Base-by-base conservation (phyloP, 2,329 filamentous ascomycete genomes). In the Aspergillus cejpii region DNA sequence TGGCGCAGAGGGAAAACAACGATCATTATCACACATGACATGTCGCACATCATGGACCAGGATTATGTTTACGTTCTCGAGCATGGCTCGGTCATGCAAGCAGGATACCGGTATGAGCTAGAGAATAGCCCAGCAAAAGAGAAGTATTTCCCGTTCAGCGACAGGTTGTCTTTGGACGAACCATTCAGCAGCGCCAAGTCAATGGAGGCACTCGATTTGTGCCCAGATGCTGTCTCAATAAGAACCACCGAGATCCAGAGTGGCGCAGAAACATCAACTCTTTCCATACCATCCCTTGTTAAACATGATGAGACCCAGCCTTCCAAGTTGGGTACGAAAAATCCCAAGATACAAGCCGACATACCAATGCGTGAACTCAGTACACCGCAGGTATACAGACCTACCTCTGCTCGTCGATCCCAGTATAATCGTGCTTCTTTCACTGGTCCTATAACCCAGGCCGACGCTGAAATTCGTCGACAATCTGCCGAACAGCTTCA, bases 21-120 rank as follows among this genome's bases (percentile, higher is more conserved):
- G 0, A 86, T 97, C 41, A 80, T 97, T 53, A 91, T 97, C 56
- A 96, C 92, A 0, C 91, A 97, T 58, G 88, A 97, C 52, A 77
- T 92, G 24, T 77, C 80, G 0, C 85, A 91, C 53, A 91, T 97
- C 7, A 63, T 69, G 3, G 69, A 79, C 0, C 64, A 81, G 0
- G 89, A 97, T 51, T 90, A 84, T 50, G 77, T 94, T 0, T 94
- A 90, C 53, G 77, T 95, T 8, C 70, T 97, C 61, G 83, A 91
- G 24, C 68, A 80, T 8, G 84, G 86, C 0, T 62, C 61, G 0
- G 71, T 95, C 0, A 76, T 84, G 0, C 80, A 89, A 55, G 73
- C 85, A 54, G 91, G 89, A 0, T 77, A 79, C 48, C 76, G 79
- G 19, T 70, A 69, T 34, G 70, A 78, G 1, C 63, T 91, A 4